phyloP scores from a whole-genome alignment of 495 filamentous ascomycete genomes.

The Bryoglossum gracile region DNA sequence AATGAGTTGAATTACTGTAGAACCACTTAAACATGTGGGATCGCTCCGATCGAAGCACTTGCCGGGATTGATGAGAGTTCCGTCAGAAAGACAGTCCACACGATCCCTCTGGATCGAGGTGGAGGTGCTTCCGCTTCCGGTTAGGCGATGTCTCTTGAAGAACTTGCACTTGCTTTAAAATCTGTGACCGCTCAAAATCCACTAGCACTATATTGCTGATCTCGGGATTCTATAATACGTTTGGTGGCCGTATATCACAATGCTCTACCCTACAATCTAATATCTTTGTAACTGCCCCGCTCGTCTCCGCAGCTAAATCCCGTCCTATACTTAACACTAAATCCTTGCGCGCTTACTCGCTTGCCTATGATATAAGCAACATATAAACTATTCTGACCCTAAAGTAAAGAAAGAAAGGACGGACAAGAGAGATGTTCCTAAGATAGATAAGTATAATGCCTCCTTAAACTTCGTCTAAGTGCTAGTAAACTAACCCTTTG shows the following conservation, averaged over 20 bases:
- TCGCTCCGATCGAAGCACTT: constrained; percentile 13
- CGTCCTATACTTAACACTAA: constrained; percentile 13
- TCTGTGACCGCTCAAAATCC: constrained; percentile 22
- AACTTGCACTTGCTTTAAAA: constrained; percentile 12
- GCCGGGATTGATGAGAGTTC: constrained; percentile 7
- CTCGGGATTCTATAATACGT: constrained; percentile 23
- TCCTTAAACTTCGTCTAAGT: constrained; percentile 32
- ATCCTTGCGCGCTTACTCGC: constrained; percentile 23
- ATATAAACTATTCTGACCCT: constrained; percentile 38
- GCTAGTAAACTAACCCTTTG: constrained; percentile 34
- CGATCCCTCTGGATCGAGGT: constrained; percentile 1
- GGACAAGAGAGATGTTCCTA: constrained; percentile 33
- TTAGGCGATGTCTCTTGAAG: constrained; percentile 14
- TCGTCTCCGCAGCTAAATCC: constrained; percentile 15
- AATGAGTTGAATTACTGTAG: neutral
- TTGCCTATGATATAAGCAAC: constrained; percentile 40
- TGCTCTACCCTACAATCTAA: constrained; percentile 13
- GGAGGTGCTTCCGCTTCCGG: too few species aligned
- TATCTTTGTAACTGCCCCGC: constrained; percentile 10
- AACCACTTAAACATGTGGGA: constrained; percentile 9
- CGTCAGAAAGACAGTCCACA: constrained; percentile 13
- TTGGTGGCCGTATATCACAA: constrained; percentile 21
- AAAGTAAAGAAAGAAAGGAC: constrained; percentile 24
- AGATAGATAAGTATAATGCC: constrained; percentile 36
- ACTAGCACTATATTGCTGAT: constrained; percentile 15